phyloP scores from a whole-genome alignment of 371 early-diverging fungal genomes.

The Rhizopus microsporus region DNA sequence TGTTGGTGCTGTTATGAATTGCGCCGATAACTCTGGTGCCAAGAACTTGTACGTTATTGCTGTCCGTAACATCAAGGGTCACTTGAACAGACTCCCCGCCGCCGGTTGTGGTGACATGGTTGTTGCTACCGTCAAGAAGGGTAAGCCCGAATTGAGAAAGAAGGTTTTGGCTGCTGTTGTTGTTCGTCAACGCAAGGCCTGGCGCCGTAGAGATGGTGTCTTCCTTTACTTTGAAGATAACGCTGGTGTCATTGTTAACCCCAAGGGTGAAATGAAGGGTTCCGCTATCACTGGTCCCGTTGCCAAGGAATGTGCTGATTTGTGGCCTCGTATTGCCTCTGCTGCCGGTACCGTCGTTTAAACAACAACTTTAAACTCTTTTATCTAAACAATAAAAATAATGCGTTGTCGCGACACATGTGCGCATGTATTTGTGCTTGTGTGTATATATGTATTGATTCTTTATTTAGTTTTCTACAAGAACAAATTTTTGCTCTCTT shows the following conservation, averaged over 20 bases:
- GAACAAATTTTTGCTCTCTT: neutral
- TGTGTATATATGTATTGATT: neutral
- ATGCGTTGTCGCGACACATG: too few species aligned
- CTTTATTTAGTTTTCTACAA: neutral
- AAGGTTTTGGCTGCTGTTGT: slow-evolving; percentile 99
- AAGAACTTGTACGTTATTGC: slow-evolving; percentile 99
- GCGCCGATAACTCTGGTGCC: slow-evolving; percentile 99
- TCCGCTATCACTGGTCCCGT: slow-evolving; percentile 99
- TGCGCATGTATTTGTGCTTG: too few species aligned
- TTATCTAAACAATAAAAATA: neutral
- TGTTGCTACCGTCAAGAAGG: slow-evolving; percentile 99
- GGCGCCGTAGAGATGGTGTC: slow-evolving; percentile 99
- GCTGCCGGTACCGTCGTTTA: slow-evolving; percentile 87
- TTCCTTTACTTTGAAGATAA: slow-evolving; percentile 96
- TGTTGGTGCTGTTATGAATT: slow-evolving; percentile 99
- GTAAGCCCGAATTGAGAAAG: slow-evolving; percentile 99
- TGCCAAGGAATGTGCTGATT: slow-evolving; percentile 99
- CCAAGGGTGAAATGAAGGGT: slow-evolving; percentile 99
- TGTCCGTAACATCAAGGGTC: slow-evolving; percentile 96
- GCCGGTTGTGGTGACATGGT: slow-evolving; percentile 99
- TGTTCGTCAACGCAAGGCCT: slow-evolving; percentile 99
- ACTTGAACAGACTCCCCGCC: slow-evolving; percentile 98
- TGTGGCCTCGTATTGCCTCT: slow-evolving; percentile 99
- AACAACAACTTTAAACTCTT: slow-evolving; percentile 2
- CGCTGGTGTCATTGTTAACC: slow-evolving; percentile 68